Percentiles rank a stretch among this genome's conserved stretches.
Evolutionary conservation across 768 basidiomycete genomes (phyloP).

Genomic region (Sporobolomyces roseus): DNA sequence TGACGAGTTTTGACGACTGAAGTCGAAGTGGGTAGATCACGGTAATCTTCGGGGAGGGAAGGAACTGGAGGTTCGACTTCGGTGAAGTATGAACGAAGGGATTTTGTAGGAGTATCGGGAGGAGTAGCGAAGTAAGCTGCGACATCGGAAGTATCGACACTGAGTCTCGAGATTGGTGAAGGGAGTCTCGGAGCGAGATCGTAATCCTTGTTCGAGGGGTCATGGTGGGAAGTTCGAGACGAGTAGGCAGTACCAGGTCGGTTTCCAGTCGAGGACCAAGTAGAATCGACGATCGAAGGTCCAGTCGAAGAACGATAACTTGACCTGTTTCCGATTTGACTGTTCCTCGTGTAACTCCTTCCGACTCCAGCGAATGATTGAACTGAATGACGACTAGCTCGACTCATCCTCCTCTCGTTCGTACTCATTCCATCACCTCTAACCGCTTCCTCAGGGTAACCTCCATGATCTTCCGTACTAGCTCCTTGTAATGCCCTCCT

Average conservation of each 20-base stretch:
- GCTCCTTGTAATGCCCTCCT: not conserved
- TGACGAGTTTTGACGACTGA: constrained; percentile 3
- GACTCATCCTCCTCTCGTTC: constrained; percentile 27
- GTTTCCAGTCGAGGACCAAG: constrained; percentile 22
- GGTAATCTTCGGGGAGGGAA: constrained; percentile 15
- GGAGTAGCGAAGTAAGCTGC: constrained; percentile 24
- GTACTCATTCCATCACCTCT: constrained; percentile 23
- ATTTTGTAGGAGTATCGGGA: constrained; percentile 24
- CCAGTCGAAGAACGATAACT: constrained; percentile 19
- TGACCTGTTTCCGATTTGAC: constrained; percentile 2
- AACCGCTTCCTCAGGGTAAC: constrained; percentile 16
- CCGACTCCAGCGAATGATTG: constrained; percentile 10
- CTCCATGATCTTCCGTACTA: constrained; percentile 23
- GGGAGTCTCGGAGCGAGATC: constrained; percentile 9
- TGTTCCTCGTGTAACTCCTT: constrained; percentile 1
- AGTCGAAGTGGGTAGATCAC: constrained; percentile 4
- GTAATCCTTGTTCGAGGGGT: constrained; percentile 4
- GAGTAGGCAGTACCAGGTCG: constrained; percentile 19
- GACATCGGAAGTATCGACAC: constrained; percentile 24
- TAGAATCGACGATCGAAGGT: constrained; percentile 17
- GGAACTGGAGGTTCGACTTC: constrained; percentile 25
- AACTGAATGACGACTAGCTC: constrained; percentile 1
- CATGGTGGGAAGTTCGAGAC: constrained; percentile 17
- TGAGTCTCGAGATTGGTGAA: constrained; percentile 6
- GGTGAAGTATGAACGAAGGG: constrained; percentile 8